Base-by-base conservation (phyloP, 1,284 basidiomycete genomes). In the Afroboletus lepidellus region DNA sequence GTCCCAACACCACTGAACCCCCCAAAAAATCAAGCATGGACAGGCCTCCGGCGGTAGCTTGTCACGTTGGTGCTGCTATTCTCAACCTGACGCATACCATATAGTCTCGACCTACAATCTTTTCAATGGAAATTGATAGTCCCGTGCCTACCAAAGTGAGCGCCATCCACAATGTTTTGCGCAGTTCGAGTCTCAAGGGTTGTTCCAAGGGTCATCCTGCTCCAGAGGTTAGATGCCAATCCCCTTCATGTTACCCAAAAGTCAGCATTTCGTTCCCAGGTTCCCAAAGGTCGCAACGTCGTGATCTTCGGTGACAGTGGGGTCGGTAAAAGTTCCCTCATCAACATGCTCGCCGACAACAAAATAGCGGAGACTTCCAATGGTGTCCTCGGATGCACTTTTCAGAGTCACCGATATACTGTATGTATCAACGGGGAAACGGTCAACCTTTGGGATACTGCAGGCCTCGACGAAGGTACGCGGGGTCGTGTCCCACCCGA, bases 271-370 rank as follows among this genome's bases (percentile, higher is more conserved):
- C 25, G 16, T 23, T 33, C 33, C 42, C 16, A 55, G 55, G n/a
- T 21, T 13, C 24, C 37, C 11, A 55, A 52, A 30, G 20, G 15
- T 33, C 66, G 53, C 20, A 67, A 67, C 42, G 34, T 67, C 11
- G 58, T 67, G n/a, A 39, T 66, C 37, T 67, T 67, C 20, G 69
- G 65, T 7, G 69, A 69, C 29, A 70, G 66, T n/a, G 69, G 65
- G 16, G 65, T 66, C 3, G 65, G 65, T 15, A 69, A 67, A 55
- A 70, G 69, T 38, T 65, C 65, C 13, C 39, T 70, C 0, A 55
- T 67, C 27, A 70, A 67, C 49, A 63, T 70, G 62, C 55, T 67
- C 16, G 58, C 62, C 23, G 64, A 64, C 30, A n/a, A 25, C 25
- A 53, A 63, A 27, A 56, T 44, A 3, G 69, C 65, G 2, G 36